These are phyloP conservation scores for Nicotiana otophora DNA, from an alignment of 257 asterid species.

Conservation along the genomic window DNA sequence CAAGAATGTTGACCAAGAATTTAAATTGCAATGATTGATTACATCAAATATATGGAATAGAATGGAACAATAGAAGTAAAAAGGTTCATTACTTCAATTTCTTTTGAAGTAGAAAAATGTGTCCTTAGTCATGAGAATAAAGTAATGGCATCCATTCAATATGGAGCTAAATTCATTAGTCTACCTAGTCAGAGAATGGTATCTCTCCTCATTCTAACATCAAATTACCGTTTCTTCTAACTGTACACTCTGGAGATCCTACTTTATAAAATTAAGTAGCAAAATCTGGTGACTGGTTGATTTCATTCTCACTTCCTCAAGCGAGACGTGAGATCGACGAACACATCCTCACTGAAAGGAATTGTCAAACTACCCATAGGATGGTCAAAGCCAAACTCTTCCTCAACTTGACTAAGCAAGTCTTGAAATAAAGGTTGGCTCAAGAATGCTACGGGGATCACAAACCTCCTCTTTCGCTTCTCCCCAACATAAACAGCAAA, in stretches of 20 bases:
- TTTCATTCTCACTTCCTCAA: neutral
- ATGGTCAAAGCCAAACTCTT: constrained; percentile 35
- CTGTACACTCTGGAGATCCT: neutral
- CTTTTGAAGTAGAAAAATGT: too few relatives aligned
- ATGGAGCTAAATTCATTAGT: too few relatives aligned
- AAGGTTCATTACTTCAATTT: too few relatives aligned
- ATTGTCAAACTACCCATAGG: constrained; percentile 55
- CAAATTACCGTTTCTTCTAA: neutral
- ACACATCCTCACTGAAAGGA: constrained; percentile 34
- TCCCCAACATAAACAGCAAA: constrained; percentile 49
- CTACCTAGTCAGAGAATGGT: too few relatives aligned
- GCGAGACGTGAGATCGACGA: constrained; percentile 23
- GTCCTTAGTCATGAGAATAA: too few relatives aligned
- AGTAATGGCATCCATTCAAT: too few relatives aligned
- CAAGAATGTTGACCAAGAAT: too few relatives aligned
- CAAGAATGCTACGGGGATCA: constrained; percentile 28
- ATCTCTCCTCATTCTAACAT: neutral
- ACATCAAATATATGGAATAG: too few relatives aligned
- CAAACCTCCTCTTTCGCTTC: constrained; percentile 23
- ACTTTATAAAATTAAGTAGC: neutral
- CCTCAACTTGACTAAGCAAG: constrained; percentile 32
- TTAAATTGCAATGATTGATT: too few relatives aligned
- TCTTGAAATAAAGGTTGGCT: constrained; percentile 40
- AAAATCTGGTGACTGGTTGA: too few relatives aligned
- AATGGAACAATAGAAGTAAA: too few relatives aligned